Conservation (phyloP, 1,284 basidiomycete genomes). For the Somion occarium region DNA sequence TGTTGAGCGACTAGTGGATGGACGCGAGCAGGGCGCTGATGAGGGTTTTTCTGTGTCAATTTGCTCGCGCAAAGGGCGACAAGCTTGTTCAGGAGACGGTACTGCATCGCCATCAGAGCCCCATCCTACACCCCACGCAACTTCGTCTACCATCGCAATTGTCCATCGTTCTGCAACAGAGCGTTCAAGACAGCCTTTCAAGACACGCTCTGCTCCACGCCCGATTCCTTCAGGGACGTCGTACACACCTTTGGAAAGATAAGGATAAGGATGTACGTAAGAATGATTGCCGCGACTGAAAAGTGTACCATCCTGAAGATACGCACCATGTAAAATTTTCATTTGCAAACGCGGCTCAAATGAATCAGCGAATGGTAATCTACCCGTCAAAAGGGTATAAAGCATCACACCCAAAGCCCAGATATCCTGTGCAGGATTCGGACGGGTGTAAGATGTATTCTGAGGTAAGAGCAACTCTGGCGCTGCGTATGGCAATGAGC, state of each 20-base stretch:
- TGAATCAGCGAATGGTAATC: slow-evolving; percentile 79
- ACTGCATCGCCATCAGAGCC: slow-evolving; percentile 41
- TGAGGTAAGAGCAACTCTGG: slow-evolving; percentile 66
- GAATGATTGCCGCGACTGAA: not conserved
- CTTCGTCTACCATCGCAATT: slow-evolving; percentile 68
- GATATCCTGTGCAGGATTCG: slow-evolving; percentile 79
- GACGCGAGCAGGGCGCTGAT: slow-evolving; percentile 5
- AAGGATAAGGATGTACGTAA: slow-evolving; percentile 11
- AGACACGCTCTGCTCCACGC: slow-evolving; percentile 64
- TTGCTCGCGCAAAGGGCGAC: slow-evolving; percentile 11
- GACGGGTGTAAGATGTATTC: slow-evolving; percentile 25
- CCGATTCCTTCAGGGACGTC: slow-evolving; percentile 58
- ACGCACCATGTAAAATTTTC: slow-evolving; percentile 83
- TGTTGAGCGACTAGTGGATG: slow-evolving; percentile 22
- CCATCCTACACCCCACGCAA: slow-evolving; percentile 81
- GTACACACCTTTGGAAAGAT: slow-evolving; percentile 44
- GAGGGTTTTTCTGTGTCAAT: not conserved
- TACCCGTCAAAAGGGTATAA: slow-evolving; percentile 76
- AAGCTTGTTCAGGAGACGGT: slow-evolving; percentile 14
- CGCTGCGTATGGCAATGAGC: slow-evolving; percentile 87
- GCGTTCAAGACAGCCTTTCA: slow-evolving; percentile 72
- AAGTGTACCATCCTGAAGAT: not conserved
- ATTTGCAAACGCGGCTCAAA: slow-evolving; percentile 88
- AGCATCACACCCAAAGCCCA: slow-evolving; percentile 92
- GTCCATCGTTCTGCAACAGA: slow-evolving; percentile 64